These are phyloP conservation scores for Trichoderma sp. DNA, from an alignment of 2,329 filamentous ascomycete genomes.

Conservation along the genomic window DNA sequence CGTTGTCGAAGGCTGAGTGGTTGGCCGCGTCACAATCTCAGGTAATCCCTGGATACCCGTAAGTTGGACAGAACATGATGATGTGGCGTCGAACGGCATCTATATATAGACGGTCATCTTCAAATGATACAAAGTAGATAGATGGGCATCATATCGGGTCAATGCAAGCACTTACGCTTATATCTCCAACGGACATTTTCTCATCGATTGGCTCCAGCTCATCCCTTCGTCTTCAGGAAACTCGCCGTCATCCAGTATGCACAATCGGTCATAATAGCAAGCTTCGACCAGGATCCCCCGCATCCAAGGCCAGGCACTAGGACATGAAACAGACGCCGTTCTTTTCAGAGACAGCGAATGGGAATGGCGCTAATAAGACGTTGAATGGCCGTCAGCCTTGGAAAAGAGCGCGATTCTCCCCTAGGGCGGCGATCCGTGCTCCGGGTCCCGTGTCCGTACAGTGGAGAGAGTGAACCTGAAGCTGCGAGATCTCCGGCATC, in stretches of 20 bases:
- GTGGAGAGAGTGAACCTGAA: constrained; percentile 9
- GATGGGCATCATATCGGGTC: no score
- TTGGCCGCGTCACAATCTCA: not conserved
- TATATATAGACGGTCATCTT: not conserved
- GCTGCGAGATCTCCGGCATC: not conserved
- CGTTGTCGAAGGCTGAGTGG: no score
- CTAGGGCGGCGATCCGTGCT: constrained; percentile 10
- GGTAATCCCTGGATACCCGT: not conserved
- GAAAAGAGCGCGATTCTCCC: constrained; percentile 7
- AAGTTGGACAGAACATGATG: no score
- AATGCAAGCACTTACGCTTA: no score
- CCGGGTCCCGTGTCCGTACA: constrained; percentile 5
- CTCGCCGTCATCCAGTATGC: not conserved
- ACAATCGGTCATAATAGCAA: not conserved
- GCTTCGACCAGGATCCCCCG: not conserved
- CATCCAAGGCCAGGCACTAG: constrained; percentile 13
- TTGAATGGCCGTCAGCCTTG: not conserved
- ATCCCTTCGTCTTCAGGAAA: not conserved
- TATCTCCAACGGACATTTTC: no score
- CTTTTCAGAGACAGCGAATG: constrained; percentile 15
- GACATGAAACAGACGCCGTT: constrained; percentile 31
- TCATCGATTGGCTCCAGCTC: not conserved
- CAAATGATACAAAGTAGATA: no score
- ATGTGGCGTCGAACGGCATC: no score
- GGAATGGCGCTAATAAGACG: constrained; percentile 15